Conservation (phyloP, 1,139 yeast species). For the Hyphopichia buzzinii region DNA sequence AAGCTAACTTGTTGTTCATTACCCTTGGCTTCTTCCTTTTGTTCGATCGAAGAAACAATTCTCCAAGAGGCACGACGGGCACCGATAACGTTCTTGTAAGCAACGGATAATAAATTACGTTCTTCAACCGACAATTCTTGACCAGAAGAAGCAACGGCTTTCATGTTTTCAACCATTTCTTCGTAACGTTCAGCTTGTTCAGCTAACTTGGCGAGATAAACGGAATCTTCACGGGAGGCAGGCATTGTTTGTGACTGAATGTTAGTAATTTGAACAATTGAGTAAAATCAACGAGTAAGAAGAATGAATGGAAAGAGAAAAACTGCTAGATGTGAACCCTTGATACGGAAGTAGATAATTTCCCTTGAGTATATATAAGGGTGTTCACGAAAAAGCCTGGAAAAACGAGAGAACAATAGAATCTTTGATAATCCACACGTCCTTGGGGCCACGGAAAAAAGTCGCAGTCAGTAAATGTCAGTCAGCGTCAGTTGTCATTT, state of each 20-base stretch:
- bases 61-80: conserved; percentile 99
- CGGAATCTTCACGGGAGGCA: conserved; percentile 95
- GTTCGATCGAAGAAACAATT: conserved; percentile 96
- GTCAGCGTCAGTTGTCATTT: neutral
- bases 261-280: conserved; percentile 7
- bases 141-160: conserved; percentile 93
- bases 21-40: conserved; percentile 96
- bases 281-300: conserved; percentile 7
- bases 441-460: neutral
- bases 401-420: neutral
- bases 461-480: neutral
- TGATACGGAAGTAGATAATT: neutral
- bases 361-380: neutral
- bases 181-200: conserved; percentile 99
- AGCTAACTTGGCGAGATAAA: conserved; percentile 97
- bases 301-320: neutral
- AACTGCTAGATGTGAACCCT: neutral
- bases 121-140: conserved; percentile 96
- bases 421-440: neutral
- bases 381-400: neutral
- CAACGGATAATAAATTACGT: conserved; percentile 94
- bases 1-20: conserved; percentile 83
- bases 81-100: conserved; percentile 97
- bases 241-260: conserved; percentile 46
- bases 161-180: conserved; percentile 99